These are phyloP conservation scores for Colletotrichum kahawae DNA, from an alignment of 2,329 filamentous ascomycete genomes.

Conservation along the genomic window DNA sequence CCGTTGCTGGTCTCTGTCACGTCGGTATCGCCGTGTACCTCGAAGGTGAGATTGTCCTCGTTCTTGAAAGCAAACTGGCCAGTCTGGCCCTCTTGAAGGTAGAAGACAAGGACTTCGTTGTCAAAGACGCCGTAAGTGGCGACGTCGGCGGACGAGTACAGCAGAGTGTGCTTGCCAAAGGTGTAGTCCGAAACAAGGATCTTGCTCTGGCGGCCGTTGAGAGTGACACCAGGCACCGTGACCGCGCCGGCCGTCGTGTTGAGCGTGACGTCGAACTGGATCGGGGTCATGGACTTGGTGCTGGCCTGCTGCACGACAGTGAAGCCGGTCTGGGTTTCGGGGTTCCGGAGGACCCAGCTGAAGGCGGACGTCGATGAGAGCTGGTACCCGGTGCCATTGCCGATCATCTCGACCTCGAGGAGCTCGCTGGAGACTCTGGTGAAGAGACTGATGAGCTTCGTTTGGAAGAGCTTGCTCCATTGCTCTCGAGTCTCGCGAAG, in stretches of 20 bases:
- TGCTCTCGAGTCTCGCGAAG: conserved; percentile 59
- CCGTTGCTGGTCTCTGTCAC: conserved; percentile 22
- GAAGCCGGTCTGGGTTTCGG: conserved; percentile 53
- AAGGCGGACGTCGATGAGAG: conserved; percentile 42
- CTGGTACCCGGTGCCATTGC: conserved; percentile 54
- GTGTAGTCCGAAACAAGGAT: conserved; percentile 72
- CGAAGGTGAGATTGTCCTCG: conserved; percentile 34
- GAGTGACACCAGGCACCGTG: conserved; percentile 51
- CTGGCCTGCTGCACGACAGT: conserved; percentile 52
- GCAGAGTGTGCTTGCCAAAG: conserved; percentile 60
- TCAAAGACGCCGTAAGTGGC: conserved; percentile 65
- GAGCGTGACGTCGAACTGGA: conserved; percentile 51
- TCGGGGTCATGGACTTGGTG: conserved; percentile 47
- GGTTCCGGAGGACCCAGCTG: conserved; percentile 58
- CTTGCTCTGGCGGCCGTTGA: conserved; percentile 70
- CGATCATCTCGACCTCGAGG: conserved; percentile 56
- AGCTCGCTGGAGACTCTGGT: conserved; percentile 56
- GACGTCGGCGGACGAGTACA: conserved; percentile 75
- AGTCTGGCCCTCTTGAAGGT: conserved; percentile 62
- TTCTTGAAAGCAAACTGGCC: conserved; percentile 63
- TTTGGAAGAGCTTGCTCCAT: conserved; percentile 57
- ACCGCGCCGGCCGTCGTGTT: conserved; percentile 50
- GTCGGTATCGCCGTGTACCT: conserved; percentile 36
- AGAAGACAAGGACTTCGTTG: conserved; percentile 67
- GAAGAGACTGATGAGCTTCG: conserved; percentile 59